Percentiles rank a stretch among this genome's conserved stretches.
Evolutionary conservation across 2,329 filamentous ascomycete genomes (phyloP).

Genomic region (Aspergillus ochraceus): DNA sequence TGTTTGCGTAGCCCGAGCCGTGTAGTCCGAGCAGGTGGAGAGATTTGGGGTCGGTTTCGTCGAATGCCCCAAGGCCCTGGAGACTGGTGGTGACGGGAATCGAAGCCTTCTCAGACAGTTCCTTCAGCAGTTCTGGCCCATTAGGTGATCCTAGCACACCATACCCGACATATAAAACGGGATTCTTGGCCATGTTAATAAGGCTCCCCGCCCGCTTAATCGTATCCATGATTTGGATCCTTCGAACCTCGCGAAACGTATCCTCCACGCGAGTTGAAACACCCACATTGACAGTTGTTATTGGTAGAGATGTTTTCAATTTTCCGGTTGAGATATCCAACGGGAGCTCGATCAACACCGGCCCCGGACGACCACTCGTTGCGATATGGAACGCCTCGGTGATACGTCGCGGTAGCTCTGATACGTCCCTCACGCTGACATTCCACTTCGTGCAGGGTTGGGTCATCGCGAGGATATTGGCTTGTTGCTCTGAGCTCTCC

Average conservation of each 20-base stretch:
- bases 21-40: slow-evolving; percentile 98
- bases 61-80: slow-evolving; percentile 83
- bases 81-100: slow-evolving; percentile 94
- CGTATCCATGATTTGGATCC: slow-evolving; percentile 69
- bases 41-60: slow-evolving; percentile 86
- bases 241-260: slow-evolving; percentile 50
- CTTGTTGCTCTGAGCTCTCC: slow-evolving; percentile 91
- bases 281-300: not conserved
- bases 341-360: slow-evolving; percentile 87
- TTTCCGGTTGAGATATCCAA: slow-evolving; percentile 66
- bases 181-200: slow-evolving; percentile 84
- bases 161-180: slow-evolving; percentile 87
- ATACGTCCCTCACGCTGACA: slow-evolving; percentile 88
- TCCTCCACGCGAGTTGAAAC: not conserved
- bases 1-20: slow-evolving; percentile 90
- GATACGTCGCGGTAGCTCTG: slow-evolving; percentile 82
- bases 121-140: slow-evolving; percentile 72
- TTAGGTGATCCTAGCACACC: slow-evolving; percentile 74
- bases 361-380: slow-evolving; percentile 83
- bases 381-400: slow-evolving; percentile 97
- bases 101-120: slow-evolving; percentile 76
- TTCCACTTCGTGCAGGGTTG: slow-evolving; percentile 97
- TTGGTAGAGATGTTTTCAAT: not conserved
- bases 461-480: slow-evolving; percentile 85
- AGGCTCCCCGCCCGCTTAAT: slow-evolving; percentile 74